Percentiles rank a stretch among this genome's conserved stretches.
Evolutionary conservation across 1,284 basidiomycete genomes (phyloP).

Genomic region (Cryptococcus jaspeensis): DNA sequence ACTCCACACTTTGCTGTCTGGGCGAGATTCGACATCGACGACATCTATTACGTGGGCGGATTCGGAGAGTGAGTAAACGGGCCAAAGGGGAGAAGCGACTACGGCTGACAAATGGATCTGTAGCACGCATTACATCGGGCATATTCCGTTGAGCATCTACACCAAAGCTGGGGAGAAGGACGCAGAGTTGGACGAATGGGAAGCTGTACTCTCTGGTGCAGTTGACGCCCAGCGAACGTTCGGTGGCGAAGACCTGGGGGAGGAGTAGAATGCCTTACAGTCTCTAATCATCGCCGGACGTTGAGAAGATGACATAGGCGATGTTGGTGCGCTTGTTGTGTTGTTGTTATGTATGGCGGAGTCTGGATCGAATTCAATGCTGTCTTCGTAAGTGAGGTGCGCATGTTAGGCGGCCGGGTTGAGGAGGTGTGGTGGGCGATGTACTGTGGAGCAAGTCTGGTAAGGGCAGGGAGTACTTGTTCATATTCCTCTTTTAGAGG

Average conservation of each 20-base stretch:
- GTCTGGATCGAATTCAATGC: too few species aligned
- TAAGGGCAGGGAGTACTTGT: too few species aligned
- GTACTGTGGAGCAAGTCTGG: too few species aligned
- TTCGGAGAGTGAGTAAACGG: conserved; percentile 59
- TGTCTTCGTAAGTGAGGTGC: too few species aligned
- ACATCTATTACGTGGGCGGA: conserved; percentile 65
- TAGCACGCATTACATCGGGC: conserved; percentile 59
- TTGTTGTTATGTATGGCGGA: not conserved
- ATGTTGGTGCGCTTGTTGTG: not conserved
- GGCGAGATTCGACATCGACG: conserved; percentile 51
- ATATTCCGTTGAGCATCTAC: conserved; percentile 59
- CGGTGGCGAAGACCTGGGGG: too few species aligned
- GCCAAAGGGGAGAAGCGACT: not conserved
- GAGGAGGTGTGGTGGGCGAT: too few species aligned
- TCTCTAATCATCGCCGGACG: not conserved
- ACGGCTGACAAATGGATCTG: not conserved
- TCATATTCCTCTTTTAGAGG: too few species aligned
- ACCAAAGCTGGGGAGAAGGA: conserved; percentile 34
- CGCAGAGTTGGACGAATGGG: not conserved
- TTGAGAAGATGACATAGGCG: not conserved
- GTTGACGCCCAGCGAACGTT: too few species aligned
- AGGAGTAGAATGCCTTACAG: not conserved
- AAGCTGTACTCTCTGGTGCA: not conserved
- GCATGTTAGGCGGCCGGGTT: too few species aligned
- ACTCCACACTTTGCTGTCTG: conserved; percentile 43